phyloP scores from a whole-genome alignment of 192 early-diverging fungal species.

The Borealophlyctis nickersoniae region DNA sequence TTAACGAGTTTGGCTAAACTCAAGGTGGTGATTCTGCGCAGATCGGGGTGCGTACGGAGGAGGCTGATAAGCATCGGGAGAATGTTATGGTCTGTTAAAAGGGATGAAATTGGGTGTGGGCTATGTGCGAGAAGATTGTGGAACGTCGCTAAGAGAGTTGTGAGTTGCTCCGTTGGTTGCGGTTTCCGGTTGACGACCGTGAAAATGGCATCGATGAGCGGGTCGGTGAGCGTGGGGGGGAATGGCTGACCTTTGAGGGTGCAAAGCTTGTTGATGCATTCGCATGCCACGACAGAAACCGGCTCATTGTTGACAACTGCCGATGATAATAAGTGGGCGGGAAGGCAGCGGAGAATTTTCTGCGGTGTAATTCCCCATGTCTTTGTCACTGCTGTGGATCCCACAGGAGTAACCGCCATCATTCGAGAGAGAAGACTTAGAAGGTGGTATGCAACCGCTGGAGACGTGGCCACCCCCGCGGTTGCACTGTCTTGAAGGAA shows the following conservation, averaged over 20 bases:
- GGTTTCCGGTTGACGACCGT: background rate
- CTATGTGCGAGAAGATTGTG: constrained; percentile 9
- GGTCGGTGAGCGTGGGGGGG: background rate
- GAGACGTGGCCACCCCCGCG: background rate
- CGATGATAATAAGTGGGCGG: background rate
- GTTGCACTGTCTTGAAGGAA: background rate
- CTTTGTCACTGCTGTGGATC: background rate
- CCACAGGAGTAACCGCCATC: background rate
- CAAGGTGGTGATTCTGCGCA: background rate
- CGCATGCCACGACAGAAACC: background rate
- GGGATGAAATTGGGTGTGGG: background rate
- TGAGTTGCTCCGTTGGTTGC: background rate
- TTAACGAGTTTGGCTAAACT: constrained; percentile 6
- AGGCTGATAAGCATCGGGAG: constrained; percentile 9
- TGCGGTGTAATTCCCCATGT: background rate
- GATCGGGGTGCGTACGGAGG: background rate
- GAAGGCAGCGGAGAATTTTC: background rate
- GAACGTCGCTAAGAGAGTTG: constrained; percentile 4
- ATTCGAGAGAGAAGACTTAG: constrained; percentile 1
- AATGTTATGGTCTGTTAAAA: constrained; percentile 3
- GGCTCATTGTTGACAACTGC: background rate
- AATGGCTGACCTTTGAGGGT: too few species aligned
- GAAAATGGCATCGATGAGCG: constrained; percentile 12
- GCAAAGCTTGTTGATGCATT: background rate
- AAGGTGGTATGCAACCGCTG: background rate